Evolutionary conservation across 148 eudicot species (phyloP), one percentile per base, ranked within the genome.

Genomic region (Mesembryanthemum crystallinum): DNA sequence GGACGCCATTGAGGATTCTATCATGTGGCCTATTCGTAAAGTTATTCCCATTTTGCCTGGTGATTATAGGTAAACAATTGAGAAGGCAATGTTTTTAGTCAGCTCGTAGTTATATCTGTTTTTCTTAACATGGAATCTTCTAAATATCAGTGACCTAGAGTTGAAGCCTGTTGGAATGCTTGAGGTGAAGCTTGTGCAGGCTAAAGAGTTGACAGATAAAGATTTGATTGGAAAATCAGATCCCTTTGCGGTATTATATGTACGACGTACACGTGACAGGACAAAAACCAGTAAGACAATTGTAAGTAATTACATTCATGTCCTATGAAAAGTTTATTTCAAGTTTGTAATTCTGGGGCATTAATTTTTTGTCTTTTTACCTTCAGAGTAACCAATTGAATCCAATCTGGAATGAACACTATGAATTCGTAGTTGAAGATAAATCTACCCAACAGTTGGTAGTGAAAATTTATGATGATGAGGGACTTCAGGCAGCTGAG

Each of bases 391-490:
- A 95, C 79, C 84, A 95, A 75, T 87, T 95, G 85, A 88, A 89
- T 85, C 99, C 99, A 60, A 87, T 92, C 64, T 95, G 99, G 99
- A 95, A 95, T 79, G 99, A 95, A 51, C 97, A 92, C 89, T 95
- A 88, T 49, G 92, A 92, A 75, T 95, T 95, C 78, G 82, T 88
- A 69, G 87, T 95, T 74, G 99, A 95, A 84, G 99, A 95, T 83
- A 85, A 80, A 75, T 86, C 97, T 35, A 92, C 99, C 30, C 99
- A 95, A 71, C 86, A 92, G 73, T 89, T 95, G 91, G 87, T 86
- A 72, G 90, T 95, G 21, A 92, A 92, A 80, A 75, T 95, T 63
- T 92, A 52, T 80, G 99, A 95, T 75, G 99, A 95, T 27, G 99
- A 95, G 86, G 99, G 99, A 72, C 71, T 95, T 82, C 99, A 92